These are phyloP conservation scores for Podospora pseudopauciseta DNA, from an alignment of 495 filamentous ascomycete species.

Conservation along the genomic window DNA sequence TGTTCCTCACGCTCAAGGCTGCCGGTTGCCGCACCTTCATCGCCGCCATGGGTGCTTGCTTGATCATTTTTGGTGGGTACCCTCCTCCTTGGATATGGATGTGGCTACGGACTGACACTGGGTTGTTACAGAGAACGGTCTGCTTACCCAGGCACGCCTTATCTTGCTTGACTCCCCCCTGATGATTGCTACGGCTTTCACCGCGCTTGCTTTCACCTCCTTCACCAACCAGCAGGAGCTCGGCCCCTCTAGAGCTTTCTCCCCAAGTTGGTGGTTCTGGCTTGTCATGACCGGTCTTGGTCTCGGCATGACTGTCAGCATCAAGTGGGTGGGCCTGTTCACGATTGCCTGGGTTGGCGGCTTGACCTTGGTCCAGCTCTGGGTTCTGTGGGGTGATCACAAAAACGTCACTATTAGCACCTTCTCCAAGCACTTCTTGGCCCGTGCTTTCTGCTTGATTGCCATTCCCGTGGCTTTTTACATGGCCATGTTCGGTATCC, in stretches of 20 bases:
- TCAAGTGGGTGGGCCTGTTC: conserved; percentile 98
- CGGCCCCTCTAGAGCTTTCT: conserved; percentile 80
- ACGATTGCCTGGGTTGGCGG: conserved; percentile 97
- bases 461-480: conserved; percentile 88
- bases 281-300: conserved; percentile 79
- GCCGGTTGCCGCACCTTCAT: conserved; percentile 82
- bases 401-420: conserved; percentile 77
- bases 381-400: conserved; percentile 86
- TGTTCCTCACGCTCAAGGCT: conserved; percentile 92
- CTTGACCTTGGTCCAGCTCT: conserved; percentile 86
- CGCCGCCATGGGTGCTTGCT: conserved; percentile 72
- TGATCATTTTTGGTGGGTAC: conserved; percentile 81
- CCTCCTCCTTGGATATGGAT: not conserved
- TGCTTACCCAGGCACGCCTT: conserved; percentile 89
- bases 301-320: conserved; percentile 86
- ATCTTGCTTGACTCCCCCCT: conserved; percentile 95
- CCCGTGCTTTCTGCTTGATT: conserved; percentile 87
- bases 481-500: conserved; percentile 91
- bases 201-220: conserved; percentile 81
- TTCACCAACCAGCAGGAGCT: conserved; percentile 97
- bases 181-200: conserved; percentile 89
- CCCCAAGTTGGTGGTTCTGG: conserved; percentile 97
- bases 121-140: conserved; percentile 71
- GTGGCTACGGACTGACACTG: conserved; percentile 8
- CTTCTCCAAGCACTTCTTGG: conserved; percentile 94